These are phyloP conservation scores for Diplocarpon mali DNA, from an alignment of 2,329 filamentous ascomycete genomes.

Conservation along the genomic window DNA sequence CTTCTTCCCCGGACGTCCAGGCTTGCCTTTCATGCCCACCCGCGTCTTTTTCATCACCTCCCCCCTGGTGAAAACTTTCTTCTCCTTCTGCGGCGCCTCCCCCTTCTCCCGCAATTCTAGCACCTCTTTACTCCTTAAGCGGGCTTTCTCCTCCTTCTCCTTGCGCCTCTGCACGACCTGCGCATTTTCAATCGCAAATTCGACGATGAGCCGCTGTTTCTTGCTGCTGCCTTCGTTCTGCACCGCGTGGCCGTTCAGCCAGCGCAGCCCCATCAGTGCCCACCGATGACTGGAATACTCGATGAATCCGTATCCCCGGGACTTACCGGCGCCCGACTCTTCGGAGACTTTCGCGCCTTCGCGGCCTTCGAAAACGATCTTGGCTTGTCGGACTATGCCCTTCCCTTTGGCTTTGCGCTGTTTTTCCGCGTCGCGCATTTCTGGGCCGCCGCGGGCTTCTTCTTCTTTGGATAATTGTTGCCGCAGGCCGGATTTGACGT, in stretches of 20 bases:
- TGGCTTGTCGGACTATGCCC: slow-evolving; percentile 82
- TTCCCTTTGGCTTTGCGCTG: slow-evolving; percentile 73
- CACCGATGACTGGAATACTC: slow-evolving; percentile 91
- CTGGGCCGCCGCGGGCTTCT: slow-evolving; percentile 63
- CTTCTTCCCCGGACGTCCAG: slow-evolving; percentile 13
- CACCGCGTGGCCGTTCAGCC: slow-evolving; percentile 70
- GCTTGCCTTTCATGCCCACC: slow-evolving; percentile 26
- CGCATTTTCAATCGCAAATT: slow-evolving; percentile 97
- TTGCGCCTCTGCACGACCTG: slow-evolving; percentile 79
- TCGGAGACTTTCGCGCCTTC: slow-evolving; percentile 78
- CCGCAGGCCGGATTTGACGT: slow-evolving; percentile 70
- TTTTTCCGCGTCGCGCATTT: slow-evolving; percentile 71
- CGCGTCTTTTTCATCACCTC: slow-evolving; percentile 28
- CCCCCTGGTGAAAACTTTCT: slow-evolving; percentile 25
- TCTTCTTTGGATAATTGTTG: slow-evolving; percentile 84
- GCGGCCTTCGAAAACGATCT: slow-evolving; percentile 83
- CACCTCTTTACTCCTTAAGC: slow-evolving; percentile 30
- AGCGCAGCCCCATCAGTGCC: slow-evolving; percentile 88
- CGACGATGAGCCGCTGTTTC: slow-evolving; percentile 83
- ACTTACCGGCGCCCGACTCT: slow-evolving; percentile 65
- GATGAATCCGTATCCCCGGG: slow-evolving; percentile 92
- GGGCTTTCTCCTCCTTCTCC: slow-evolving; percentile 47
- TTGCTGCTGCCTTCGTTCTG: slow-evolving; percentile 53
- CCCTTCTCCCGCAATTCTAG: slow-evolving; percentile 26
- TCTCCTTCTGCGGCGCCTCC: slow-evolving; percentile 25